Evolutionary conservation across 495 filamentous ascomycete genomes (phyloP), one percentile per base, ranked within the genome.

Genomic region (Daldinia childiae): DNA sequence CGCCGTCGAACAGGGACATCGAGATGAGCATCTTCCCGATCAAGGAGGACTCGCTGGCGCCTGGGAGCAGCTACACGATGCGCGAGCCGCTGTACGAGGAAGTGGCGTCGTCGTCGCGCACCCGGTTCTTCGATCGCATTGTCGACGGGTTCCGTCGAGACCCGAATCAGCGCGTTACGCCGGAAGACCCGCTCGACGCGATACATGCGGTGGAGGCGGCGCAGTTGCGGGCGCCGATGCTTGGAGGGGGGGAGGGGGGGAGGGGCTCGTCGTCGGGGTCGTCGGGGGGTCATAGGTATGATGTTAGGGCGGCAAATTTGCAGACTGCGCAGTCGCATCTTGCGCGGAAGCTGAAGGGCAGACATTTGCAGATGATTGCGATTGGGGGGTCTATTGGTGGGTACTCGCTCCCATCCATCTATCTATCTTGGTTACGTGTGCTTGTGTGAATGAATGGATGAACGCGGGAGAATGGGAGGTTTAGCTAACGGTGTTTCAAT

Each of bases 301-400:
- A 98, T 81, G 66, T 92, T 43, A 90, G 94, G 64, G 81, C 82
- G 58, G 95, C 94, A 5, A 92, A 90, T 6, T 75, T 87, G 26
- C 89, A 88, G 43, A 94, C 94, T 0, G 94, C 95, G 0, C 84
- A 88, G 56, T 91, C 93, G 19, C 90, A 90, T 15, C 84, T 99
- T 30, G 87, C 90, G 56, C 83, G 95, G 64, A 86, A 86, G 72
- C 78, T 98, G 58, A 95, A 96, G 79, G 89, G 90, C 15, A 86
- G 94, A 43, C 94, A 98, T 83, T 77, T 97, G 69, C 94, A 97
- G 84, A 97, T 97, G 94, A 97, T 97, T 83, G 94, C 94, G 6
- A 96, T 97, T 71, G 94, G 94, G 68, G 95, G 95, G 38, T 95
- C 92, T 1, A 98, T 99, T 70, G 95, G 95, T 90, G 88, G 54